Evolutionary conservation across 73 alveolate genomes (phyloP).

Genomic region (Paramecium biaurelia): DNA sequence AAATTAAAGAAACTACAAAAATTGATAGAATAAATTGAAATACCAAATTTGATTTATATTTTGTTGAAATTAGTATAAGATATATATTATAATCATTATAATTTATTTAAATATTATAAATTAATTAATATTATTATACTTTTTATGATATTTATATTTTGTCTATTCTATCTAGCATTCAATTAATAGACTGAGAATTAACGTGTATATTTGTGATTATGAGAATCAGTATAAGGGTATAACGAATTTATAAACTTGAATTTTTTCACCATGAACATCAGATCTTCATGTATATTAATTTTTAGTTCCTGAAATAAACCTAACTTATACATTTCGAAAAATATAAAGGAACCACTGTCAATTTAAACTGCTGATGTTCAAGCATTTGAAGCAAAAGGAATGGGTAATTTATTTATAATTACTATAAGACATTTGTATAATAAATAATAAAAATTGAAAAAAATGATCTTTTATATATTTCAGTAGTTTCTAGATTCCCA

Average conservation of each 20-base stretch:
- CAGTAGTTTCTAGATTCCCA: neutral
- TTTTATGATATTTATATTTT: neutral
- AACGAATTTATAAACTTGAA: neutral
- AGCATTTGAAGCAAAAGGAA: neutral
- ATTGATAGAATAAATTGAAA: neutral
- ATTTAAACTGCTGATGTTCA: neutral
- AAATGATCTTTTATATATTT: neutral
- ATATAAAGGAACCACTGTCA: neutral
- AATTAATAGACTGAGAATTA: neutral
- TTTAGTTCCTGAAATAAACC: neutral
- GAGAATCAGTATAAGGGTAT: neutral
- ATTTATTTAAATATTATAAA: no score
- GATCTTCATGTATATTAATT: neutral
- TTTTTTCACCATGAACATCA: neutral
- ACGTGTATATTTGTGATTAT: neutral
- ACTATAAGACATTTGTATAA: neutral
- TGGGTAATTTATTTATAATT: neutral
- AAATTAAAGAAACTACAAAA: neutral
- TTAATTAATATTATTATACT: neutral
- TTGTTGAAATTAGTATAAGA: neutral
- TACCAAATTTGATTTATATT: neutral
- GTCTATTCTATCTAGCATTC: neutral
- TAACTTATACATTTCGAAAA: neutral
- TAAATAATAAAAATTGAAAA: neutral
- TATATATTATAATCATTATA: no score